Evolutionary conservation across 192 early-diverging fungal genomes (phyloP), one percentile per base, ranked within the genome.

Genomic region (Lobosporangium transversale): DNA sequence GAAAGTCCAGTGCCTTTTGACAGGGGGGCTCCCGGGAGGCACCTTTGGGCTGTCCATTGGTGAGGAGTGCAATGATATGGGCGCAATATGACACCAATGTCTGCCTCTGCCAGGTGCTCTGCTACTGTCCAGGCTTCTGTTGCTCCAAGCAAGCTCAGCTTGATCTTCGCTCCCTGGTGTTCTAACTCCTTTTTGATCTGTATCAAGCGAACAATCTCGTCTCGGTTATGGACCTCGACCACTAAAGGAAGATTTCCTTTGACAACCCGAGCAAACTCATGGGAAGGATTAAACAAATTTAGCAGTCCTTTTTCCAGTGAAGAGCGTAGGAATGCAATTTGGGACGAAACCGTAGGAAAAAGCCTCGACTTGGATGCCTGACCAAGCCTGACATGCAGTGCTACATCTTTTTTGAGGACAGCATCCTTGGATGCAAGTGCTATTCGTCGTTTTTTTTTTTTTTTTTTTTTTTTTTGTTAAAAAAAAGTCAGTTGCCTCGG

Each of bases 91-190:
- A 94, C 91, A 21, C 89, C 79, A 30, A 91, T 83, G 1, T 86
- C 60, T 1, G 79, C 66, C 42, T 70, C 52, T 18, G 89, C 84
- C n/a, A 93, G 66, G 29, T 90, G 64, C 2, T 56, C 47, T 6
- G 90, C 91, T 20, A 92, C 79, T 2, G 88, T 70, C 74, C 86
- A 84, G 18, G 93, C 87, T 68, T 93, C 93, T 2, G 74, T 67
- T 18, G 89, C 91, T 45, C 91, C 87, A 21, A 90, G 54, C 20
- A 94, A 79, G 2, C 85, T 78, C 17, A 89, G 17, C 40, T 63
- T 63, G 31, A 81, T 31, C 11, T 83, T 68, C 2, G 81, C 84
- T 14, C 79, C 78, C 6, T 70, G 37, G 32, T 36, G 12, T 26
- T 79, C 68, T 8, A 88, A 53, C 1, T 78, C 59, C 49, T 80